Conservation (phyloP, 2,329 filamentous ascomycete genomes). For the Lachnellula occidentalis region DNA sequence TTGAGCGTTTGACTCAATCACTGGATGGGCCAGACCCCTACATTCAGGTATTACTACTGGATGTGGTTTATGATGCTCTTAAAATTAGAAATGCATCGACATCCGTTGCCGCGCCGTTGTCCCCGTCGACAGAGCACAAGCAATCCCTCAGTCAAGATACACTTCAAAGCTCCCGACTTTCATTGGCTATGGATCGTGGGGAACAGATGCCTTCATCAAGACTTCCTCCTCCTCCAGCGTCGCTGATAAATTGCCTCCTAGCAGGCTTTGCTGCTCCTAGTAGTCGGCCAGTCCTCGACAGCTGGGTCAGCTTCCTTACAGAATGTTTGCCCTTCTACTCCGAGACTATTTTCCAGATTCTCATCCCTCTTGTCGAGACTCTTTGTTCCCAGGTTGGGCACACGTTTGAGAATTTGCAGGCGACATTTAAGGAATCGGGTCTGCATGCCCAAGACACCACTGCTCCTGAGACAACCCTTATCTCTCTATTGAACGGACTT, state of each 20-base stretch:
- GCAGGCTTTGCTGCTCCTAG: slow-evolving; percentile 70
- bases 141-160: slow-evolving; percentile 21
- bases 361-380: slow-evolving; percentile 87
- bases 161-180: slow-evolving; percentile 37
- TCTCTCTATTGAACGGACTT: slow-evolving; percentile 85
- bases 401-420: slow-evolving; percentile 67
- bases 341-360: slow-evolving; percentile 78
- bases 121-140: slow-evolving; percentile 26
- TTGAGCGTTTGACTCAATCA: slow-evolving; percentile 60
- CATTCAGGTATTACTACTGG: slow-evolving; percentile 71
- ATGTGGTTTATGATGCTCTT: slow-evolving; percentile 69
- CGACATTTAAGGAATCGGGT: slow-evolving; percentile 49
- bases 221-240: slow-evolving; percentile 54
- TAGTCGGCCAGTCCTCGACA: slow-evolving; percentile 76
- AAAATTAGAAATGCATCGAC: slow-evolving; percentile 51
- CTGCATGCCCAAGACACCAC: slow-evolving; percentile 27
- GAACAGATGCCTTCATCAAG: slow-evolving; percentile 35
- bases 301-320: slow-evolving; percentile 82
- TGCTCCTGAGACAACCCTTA: slow-evolving; percentile 66
- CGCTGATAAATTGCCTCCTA: slow-evolving; percentile 79
- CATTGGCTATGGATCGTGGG: slow-evolving; percentile 37
- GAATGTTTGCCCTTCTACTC: slow-evolving; percentile 81
- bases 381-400: slow-evolving; percentile 71
- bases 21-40: slow-evolving; percentile 59
- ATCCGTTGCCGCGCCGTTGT: slow-evolving; percentile 15